These are phyloP conservation scores for Omphalotus guepiniiformis DNA, from an alignment of 768 basidiomycete genomes.

Conservation along the genomic window DNA sequence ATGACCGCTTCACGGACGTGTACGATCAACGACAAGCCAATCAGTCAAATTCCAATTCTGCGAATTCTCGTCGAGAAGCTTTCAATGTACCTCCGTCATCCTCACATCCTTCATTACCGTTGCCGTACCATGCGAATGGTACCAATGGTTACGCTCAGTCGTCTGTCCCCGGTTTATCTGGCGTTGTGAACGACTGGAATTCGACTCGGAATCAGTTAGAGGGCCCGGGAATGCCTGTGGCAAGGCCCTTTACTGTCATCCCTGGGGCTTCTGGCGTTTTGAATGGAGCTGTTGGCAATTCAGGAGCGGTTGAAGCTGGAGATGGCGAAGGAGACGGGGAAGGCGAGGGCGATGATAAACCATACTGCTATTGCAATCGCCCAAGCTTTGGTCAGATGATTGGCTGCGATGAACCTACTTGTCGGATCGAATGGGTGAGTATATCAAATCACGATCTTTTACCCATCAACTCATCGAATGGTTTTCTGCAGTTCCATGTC, in stretches of 20 bases:
- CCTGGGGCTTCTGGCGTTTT: neutral
- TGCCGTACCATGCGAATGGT: conserved; percentile 32
- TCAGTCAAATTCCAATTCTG: conserved; percentile 7
- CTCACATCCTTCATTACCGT: conserved; percentile 52
- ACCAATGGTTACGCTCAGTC: conserved; percentile 37
- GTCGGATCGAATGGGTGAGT: conserved; percentile 90
- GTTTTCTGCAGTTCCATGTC: conserved; percentile 65
- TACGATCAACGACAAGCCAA: conserved; percentile 22
- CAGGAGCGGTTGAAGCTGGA: conserved; percentile 35
- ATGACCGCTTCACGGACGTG: conserved; percentile 27
- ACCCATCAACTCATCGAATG: conserved; percentile 8
- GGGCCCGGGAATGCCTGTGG: conserved; percentile 76
- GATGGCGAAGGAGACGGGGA: conserved; percentile 53
- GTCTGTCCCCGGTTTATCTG: conserved; percentile 25
- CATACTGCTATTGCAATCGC: conserved; percentile 83
- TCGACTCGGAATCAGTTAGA: conserved; percentile 55
- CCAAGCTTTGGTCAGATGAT: conserved; percentile 94
- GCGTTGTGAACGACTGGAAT: conserved; percentile 43
- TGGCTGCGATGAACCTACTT: conserved; percentile 79
- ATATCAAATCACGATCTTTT: conserved; percentile 10
- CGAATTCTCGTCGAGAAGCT: conserved; percentile 31
- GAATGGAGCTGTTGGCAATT: neutral
- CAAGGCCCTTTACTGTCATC: conserved; percentile 29
- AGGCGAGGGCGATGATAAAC: conserved; percentile 57
- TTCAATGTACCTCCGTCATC: conserved; percentile 49